These are phyloP conservation scores for Lactarius pseudohatsudake DNA, from an alignment of 768 basidiomycete species.

Conservation along the genomic window DNA sequence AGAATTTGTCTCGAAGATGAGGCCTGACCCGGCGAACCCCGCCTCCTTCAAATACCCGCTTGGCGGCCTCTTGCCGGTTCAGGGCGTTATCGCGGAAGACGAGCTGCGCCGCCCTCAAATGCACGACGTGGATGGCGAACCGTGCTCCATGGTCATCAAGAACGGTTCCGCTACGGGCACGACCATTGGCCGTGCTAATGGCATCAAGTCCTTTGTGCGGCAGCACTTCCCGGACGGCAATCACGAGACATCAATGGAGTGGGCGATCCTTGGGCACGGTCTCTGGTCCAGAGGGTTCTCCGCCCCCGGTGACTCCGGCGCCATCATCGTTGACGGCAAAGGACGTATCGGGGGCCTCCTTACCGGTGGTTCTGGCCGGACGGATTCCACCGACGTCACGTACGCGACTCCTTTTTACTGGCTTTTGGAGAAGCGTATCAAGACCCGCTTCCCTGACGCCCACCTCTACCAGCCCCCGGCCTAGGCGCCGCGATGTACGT, in stretches of 20 bases:
- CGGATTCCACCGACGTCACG: constrained; percentile 9
- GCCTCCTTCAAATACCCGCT: constrained; percentile 28
- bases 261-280: constrained; percentile 22
- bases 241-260: constrained; percentile 25
- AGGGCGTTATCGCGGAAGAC: constrained; percentile 26
- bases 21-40: too few relatives aligned
- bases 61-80: constrained; percentile 29
- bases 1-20: too few relatives aligned
- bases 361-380: constrained; percentile 21
- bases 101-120: constrained; percentile 27
- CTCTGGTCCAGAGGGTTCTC: constrained; percentile 28
- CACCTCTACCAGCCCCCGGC: constrained; percentile 1
- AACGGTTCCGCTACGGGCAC: constrained; percentile 30
- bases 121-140: constrained; percentile 23
- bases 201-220: constrained; percentile 31
- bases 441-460: constrained; percentile 3
- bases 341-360: constrained; percentile 28
- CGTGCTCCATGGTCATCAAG: constrained; percentile 30
- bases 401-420: constrained; percentile 10
- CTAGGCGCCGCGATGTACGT: background rate
- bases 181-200: constrained; percentile 33
- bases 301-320: constrained; percentile 30
- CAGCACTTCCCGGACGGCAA: constrained; percentile 23
- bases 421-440: background rate
- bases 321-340: constrained; percentile 26